Base-by-base conservation (phyloP, 169 alveolate genomes). In the Cryptosporidium bovis region DNA sequence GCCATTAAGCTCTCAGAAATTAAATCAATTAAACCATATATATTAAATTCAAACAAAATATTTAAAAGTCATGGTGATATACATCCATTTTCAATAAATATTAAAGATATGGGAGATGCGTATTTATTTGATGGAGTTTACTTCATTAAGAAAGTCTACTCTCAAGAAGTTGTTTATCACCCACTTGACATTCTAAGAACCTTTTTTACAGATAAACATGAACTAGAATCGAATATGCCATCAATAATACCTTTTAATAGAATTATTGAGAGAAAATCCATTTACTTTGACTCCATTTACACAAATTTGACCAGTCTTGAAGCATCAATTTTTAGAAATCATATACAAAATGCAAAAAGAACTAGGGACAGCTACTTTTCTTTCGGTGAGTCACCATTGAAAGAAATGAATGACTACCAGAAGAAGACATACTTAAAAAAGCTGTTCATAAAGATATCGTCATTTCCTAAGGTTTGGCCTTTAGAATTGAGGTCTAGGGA, bases 381-480 rank as follows among this genome's bases (percentile, higher is more conserved):
- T 29, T 53, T 15, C 60, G 2, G 24, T 10, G 83, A 50, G 31
- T 29, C 58, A 29, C 24, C 60, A 33, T 7, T 16, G 8, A 77
- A 40, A 20, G 44, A 51, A 40, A 29, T 44, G 46, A 64, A 77
- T 13, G 87, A 62, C 12, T 48, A 62, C 16, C 51, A 44, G n/a
- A 69, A 69, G 20, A 33, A 60, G 5, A 40, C 48, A 40, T 62
- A 56, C 50, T 20, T 77, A 20, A 77, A 77, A 44, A 77, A 77
- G 44, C 16, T 77, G 12, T 15, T 77, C 18, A 29, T 71, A 58
- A 77, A 77, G 15, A 60, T 77, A 27, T 77, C 87, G 40, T 31
- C 87, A 33, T 46, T 77, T 16, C 77, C 87, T 2, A 77, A 62
- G 44, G 87, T 60, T 77, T 77, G 87, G 87, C 87, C 87, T 24